Base-by-base conservation (phyloP, 192 early-diverging fungal genomes). In the Phycomyces nitens region DNA sequence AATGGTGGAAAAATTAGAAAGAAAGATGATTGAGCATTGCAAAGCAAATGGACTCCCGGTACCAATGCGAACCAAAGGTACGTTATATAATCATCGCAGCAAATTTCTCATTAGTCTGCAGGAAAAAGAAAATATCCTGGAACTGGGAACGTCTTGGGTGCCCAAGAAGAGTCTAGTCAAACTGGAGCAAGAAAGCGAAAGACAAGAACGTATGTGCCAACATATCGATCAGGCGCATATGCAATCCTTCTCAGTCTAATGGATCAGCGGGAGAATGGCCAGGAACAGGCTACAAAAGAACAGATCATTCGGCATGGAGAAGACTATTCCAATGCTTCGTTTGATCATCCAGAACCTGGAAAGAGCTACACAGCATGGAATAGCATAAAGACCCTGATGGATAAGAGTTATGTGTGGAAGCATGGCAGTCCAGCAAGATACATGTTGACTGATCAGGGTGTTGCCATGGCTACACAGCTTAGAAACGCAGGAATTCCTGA, bases 201-300 rank as follows among this genome's bases (percentile, higher is more conserved):
- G 43, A 56, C 40, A 16, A 4, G 72, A 58, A 40, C 70, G 2
- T 97, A 97, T 65, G 78, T 94, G 23, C 94, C 94, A 23, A 59
- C 77, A 34, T 88, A 86, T 61, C 82, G 92, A 2, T 87, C 89
- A 0, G 93, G 90, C 4, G 82, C 86, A 3, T 97, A 92, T 73
- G 92, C 85, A 3, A 86, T 97, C 34, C 72, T 97, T 23, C 62
- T 95, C 0, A 77, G 88, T 9, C 66, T 95, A 23, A 70, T 82
- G 56, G 20, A 74, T 39, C 53, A 80, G 43, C 64, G 65, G 26
- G 53, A 62, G 7, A 15, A 39, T 9, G 53, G 64, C 52, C 53
- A 74, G 56, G 58, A 72, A 23, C n/a, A 73, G 61, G 42, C 84
- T 52, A 78, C 82, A n/a, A 92, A 87, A 80, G 42, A 73, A 4